Evolutionary conservation across 768 basidiomycete species (phyloP).

Genomic region (Boletus tomentosulus): DNA sequence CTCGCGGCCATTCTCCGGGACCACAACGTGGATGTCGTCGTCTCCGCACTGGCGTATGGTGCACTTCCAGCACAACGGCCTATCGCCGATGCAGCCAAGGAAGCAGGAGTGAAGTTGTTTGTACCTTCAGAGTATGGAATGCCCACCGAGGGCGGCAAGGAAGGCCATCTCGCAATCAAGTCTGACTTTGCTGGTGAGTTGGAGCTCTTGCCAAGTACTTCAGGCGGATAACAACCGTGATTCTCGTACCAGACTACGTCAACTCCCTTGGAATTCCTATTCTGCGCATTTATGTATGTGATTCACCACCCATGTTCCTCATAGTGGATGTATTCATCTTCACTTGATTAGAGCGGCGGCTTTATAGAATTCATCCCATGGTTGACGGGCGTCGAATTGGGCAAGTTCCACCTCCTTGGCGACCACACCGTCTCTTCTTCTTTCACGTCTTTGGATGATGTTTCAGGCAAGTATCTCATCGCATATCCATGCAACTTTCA

Average conservation of each 20-base stretch:
- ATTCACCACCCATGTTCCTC: neutral
- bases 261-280: constrained; percentile 29
- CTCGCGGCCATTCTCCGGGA: constrained; percentile 27
- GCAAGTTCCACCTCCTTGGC: constrained; percentile 32
- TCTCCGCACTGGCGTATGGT: constrained; percentile 31
- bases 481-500: neutral
- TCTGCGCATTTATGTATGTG: constrained; percentile 32
- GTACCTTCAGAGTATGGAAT: constrained; percentile 38
- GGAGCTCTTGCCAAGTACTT: neutral
- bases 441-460: constrained; percentile 32
- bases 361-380: constrained; percentile 32
- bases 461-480: constrained; percentile 26
- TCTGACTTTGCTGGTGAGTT: constrained; percentile 27
- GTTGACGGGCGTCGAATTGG: constrained; percentile 24
- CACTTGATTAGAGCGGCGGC: constrained; percentile 28
- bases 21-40: constrained; percentile 32
- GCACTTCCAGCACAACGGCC: constrained; percentile 24
- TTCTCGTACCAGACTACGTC: constrained; percentile 22
- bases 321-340: neutral
- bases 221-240: neutral
- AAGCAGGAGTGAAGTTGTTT: constrained; percentile 35
- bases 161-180: constrained; percentile 24
- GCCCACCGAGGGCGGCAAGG: constrained; percentile 31
- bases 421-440: constrained; percentile 30
- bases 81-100: constrained; percentile 35